Percentiles rank a stretch among this genome's conserved stretches.
Conservation (phyloP, 2,329 filamentous ascomycete genomes). For the Apiospora sp. region DNA sequence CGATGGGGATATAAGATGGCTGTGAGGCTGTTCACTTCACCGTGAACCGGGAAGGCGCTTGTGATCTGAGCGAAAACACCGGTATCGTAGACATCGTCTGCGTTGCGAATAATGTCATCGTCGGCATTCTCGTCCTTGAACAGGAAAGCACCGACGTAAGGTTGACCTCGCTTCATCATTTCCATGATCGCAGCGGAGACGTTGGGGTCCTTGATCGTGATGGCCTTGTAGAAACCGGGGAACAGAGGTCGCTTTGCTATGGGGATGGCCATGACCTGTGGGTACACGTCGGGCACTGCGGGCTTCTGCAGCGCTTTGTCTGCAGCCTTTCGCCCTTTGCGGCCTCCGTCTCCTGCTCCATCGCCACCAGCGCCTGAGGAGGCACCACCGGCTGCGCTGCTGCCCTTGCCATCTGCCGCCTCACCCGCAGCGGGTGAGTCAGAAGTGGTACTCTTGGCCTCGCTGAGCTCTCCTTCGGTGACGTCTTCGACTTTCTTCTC, state of each 20-base stretch:
- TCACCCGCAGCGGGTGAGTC: slow-evolving; percentile 55
- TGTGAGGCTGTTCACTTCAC: slow-evolving; percentile 85
- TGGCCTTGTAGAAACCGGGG: slow-evolving; percentile 98
- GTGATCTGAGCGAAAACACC: slow-evolving; percentile 98
- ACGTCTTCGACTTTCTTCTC: slow-evolving; percentile 54
- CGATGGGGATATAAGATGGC: slow-evolving; percentile 96
- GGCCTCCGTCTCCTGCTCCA: slow-evolving; percentile 69
- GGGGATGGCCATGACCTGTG: slow-evolving; percentile 96
- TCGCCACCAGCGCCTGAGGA: slow-evolving; percentile 61
- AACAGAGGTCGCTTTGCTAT: slow-evolving; percentile 94
- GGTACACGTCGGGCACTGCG: slow-evolving; percentile 91
- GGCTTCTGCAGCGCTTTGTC: slow-evolving; percentile 87
- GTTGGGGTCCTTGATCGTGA: slow-evolving; percentile 92
- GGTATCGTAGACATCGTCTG: slow-evolving; percentile 92
- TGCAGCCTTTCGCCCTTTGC: slow-evolving; percentile 72
- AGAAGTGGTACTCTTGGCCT: slow-evolving; percentile 52
- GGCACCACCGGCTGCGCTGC: slow-evolving; percentile 63
- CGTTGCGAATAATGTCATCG: slow-evolving; percentile 89
- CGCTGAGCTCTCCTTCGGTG: slow-evolving; percentile 55
- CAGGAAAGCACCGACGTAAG: slow-evolving; percentile 95
- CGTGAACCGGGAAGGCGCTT: slow-evolving; percentile 89
- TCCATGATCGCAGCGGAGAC: slow-evolving; percentile 93
- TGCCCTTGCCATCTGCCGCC: slow-evolving; percentile 62
- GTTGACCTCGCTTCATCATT: slow-evolving; percentile 95
- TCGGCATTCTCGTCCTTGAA: slow-evolving; percentile 97